Conservation (phyloP, 768 basidiomycete genomes). For the Agaricus blazei region DNA sequence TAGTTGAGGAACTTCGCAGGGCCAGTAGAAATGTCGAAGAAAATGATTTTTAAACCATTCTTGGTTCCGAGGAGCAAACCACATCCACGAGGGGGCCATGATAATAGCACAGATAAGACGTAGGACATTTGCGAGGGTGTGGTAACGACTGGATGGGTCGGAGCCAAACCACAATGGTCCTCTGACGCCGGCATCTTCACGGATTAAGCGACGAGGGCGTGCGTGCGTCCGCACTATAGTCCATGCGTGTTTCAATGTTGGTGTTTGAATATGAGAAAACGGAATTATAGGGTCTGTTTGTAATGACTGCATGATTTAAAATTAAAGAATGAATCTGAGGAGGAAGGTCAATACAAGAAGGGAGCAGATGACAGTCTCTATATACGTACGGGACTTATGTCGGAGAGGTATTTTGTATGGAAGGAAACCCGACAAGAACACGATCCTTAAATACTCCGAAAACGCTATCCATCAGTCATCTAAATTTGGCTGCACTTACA, state of each 20-base stretch:
- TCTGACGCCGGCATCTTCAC: constrained; percentile 3
- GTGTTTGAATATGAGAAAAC: neutral
- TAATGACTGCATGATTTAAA: neutral
- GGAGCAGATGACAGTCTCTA: neutral
- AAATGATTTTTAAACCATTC: neutral
- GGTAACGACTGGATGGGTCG: neutral
- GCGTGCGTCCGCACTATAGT: neutral
- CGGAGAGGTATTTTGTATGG: too few species aligned
- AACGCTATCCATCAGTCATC: too few species aligned
- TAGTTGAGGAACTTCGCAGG: neutral
- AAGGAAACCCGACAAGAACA: too few species aligned
- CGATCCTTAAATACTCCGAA: too few species aligned
- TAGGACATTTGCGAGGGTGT: neutral
- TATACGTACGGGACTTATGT: neutral
- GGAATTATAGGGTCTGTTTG: neutral
- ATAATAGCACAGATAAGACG: neutral
- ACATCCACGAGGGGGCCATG: constrained; percentile 1
- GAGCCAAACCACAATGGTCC: constrained; percentile 2
- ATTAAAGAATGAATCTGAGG: neutral
- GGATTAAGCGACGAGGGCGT: neutral
- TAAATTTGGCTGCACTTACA: too few species aligned
- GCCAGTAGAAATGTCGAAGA: neutral
- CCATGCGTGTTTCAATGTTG: neutral
- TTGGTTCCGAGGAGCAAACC: neutral
- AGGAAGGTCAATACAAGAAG: neutral